Percentiles rank a stretch among this genome's conserved stretches.
Conservation (phyloP, 2,329 filamentous ascomycete genomes). For the Orbilia blumenaviensis region DNA sequence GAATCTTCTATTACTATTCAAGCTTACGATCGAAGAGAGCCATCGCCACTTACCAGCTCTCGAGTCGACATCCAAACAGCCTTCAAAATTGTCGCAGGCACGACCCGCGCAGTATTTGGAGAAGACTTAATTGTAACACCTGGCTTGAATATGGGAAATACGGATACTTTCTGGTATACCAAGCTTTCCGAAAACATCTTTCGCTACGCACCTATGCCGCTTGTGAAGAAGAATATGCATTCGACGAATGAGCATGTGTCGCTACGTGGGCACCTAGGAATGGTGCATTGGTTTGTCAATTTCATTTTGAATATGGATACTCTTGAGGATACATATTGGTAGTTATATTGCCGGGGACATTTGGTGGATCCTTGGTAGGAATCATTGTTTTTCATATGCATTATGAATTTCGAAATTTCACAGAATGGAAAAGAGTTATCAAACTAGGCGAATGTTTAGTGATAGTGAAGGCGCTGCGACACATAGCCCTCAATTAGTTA, state of each 20-base stretch:
- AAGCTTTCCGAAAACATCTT: constrained; percentile 64
- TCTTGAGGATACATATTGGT: too few species aligned
- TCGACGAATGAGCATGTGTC: constrained; percentile 60
- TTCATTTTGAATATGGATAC: constrained; percentile 59
- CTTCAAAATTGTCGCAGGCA: constrained; percentile 67
- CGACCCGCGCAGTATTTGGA: constrained; percentile 65
- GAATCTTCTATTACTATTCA: constrained; percentile 63
- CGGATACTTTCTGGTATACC: constrained; percentile 66
- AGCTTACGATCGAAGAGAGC: constrained; percentile 62
- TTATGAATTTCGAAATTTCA: too few species aligned
- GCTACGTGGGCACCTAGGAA: constrained; percentile 58
- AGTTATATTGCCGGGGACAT: too few species aligned
- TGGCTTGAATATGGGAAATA: constrained; percentile 66
- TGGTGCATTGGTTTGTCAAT: constrained; percentile 59
- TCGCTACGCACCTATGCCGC: constrained; percentile 59
- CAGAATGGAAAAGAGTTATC: too few species aligned
- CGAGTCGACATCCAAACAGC: constrained; percentile 62
- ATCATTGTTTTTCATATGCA: too few species aligned
- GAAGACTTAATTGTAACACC: constrained; percentile 67
- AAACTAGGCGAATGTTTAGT: too few species aligned
- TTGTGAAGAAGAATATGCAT: constrained; percentile 59
- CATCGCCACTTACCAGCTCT: constrained; percentile 69
- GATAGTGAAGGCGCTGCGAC: too few species aligned
- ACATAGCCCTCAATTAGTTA: too few species aligned
- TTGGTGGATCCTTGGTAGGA: too few species aligned